These are phyloP conservation scores for Lepidium africanum DNA, from an alignment of 345 rosid genomes.

Conservation along the genomic window DNA sequence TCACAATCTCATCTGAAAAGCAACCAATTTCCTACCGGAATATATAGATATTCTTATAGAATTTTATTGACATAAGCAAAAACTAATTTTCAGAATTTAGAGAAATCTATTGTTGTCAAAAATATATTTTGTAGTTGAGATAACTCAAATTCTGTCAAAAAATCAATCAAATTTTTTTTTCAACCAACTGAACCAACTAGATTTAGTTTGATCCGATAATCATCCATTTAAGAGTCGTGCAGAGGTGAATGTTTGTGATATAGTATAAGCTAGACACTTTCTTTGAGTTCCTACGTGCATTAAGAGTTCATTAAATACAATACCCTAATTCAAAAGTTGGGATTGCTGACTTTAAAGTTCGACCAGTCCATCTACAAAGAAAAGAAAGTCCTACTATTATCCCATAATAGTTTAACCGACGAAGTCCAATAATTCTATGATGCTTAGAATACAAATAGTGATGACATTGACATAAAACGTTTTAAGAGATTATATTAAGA, in stretches of 20 bases:
- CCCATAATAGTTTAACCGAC: not conserved
- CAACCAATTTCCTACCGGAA: no score
- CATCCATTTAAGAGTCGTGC: not conserved
- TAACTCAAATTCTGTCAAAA: no score
- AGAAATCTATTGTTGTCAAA: no score
- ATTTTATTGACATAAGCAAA: no score
- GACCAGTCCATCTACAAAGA: not conserved
- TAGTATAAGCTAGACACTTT: not conserved
- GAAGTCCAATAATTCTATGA: not conserved
- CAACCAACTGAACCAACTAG: no score
- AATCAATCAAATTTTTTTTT: no score
- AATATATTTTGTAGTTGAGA: no score
- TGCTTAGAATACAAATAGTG: not conserved
- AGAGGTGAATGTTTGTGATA: not conserved
- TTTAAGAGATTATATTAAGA: not conserved
- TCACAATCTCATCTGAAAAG: no score
- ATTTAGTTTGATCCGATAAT: not conserved
- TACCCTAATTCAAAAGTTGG: not conserved
- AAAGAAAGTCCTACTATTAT: not conserved
- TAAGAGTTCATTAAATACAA: not conserved
- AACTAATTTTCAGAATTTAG: no score
- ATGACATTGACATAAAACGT: not conserved
- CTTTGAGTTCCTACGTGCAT: not conserved
- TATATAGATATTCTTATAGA: no score
- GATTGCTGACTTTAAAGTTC: not conserved